A percentile compares a stretch with the other conserved stretches of the same genome.
These are phyloP conservation scores for Skeletonema grethae DNA, from an alignment of 108 stramenopile genomes.

Conservation along the genomic window DNA sequence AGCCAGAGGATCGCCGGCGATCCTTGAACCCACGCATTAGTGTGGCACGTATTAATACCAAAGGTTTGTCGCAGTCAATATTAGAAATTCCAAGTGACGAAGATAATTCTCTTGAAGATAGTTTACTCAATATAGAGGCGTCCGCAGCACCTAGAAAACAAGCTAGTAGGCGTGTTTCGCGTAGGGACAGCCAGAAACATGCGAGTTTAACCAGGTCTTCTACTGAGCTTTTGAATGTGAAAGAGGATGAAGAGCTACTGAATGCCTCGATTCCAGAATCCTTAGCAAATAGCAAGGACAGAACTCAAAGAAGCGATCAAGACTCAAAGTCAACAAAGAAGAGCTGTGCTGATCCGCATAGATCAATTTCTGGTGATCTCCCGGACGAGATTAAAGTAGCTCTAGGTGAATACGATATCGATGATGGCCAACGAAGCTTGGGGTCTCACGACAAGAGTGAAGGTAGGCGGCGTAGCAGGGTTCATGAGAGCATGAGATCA, in stretches of 20 bases:
- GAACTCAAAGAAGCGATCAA: background rate
- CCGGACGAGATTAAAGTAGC: background rate
- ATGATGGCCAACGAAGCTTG: background rate
- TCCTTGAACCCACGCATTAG: background rate
- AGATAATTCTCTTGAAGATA: background rate
- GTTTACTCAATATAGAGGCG: background rate
- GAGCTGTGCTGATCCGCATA: background rate
- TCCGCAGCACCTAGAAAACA: background rate
- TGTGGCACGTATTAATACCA: background rate
- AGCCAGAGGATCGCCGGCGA: background rate
- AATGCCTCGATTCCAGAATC: constrained; percentile 1
- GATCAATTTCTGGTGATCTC: background rate
- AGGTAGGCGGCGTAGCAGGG: background rate
- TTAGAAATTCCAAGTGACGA: background rate
- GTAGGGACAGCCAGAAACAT: background rate
- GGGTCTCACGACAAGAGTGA: background rate
- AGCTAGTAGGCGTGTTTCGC: background rate
- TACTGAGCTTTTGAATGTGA: background rate
- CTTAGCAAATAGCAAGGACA: background rate
- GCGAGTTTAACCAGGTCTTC: background rate
- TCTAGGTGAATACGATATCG: background rate
- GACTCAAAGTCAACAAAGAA: background rate
- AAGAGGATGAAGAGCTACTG: background rate
- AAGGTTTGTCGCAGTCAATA: background rate
- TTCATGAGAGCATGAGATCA: background rate